These are phyloP conservation scores for Sungouiozyma intestinalis DNA, from an alignment of 805 yeast genomes.

Conservation along the genomic window DNA sequence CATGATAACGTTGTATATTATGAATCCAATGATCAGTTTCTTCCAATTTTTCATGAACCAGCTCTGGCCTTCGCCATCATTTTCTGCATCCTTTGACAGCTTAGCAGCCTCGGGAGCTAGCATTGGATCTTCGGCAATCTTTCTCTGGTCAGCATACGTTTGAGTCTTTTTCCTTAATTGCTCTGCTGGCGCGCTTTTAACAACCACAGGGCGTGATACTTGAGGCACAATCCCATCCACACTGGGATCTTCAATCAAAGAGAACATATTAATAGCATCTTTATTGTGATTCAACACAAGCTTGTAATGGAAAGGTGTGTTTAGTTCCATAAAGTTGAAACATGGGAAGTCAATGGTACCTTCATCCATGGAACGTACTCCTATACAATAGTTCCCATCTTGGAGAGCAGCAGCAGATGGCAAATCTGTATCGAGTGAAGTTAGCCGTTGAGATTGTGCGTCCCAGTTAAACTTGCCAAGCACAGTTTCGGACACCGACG, in stretches of 20 bases:
- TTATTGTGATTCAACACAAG: slow-evolving; percentile 11
- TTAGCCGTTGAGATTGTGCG: background rate
- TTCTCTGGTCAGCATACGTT: slow-evolving; percentile 24
- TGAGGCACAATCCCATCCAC: slow-evolving; percentile 12
- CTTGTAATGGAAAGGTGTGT: slow-evolving; percentile 18
- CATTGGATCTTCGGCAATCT: slow-evolving; percentile 8
- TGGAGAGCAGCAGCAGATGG: background rate
- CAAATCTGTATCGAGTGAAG: background rate
- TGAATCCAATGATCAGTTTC: slow-evolving; percentile 17
- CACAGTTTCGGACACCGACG: background rate
- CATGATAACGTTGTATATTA: slow-evolving; percentile 13
- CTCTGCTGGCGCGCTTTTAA: slow-evolving; percentile 15
- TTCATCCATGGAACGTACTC: slow-evolving; percentile 10
- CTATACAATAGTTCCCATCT: slow-evolving; percentile 14
- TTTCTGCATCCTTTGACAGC: slow-evolving; percentile 16
- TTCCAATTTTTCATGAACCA: slow-evolving; percentile 28
- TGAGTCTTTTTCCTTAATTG: slow-evolving; percentile 22
- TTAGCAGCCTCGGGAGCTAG: slow-evolving; percentile 9
- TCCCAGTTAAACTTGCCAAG: background rate
- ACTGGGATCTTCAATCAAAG: slow-evolving; percentile 11
- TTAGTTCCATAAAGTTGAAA: slow-evolving; percentile 16
- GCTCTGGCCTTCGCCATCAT: slow-evolving; percentile 11
- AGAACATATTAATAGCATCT: slow-evolving; percentile 11
- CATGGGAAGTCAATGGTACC: slow-evolving; percentile 9
- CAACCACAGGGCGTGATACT: slow-evolving; percentile 10